Evolutionary conservation across 2,329 filamentous ascomycete genomes (phyloP).

Genomic region (Nemania sp.): DNA sequence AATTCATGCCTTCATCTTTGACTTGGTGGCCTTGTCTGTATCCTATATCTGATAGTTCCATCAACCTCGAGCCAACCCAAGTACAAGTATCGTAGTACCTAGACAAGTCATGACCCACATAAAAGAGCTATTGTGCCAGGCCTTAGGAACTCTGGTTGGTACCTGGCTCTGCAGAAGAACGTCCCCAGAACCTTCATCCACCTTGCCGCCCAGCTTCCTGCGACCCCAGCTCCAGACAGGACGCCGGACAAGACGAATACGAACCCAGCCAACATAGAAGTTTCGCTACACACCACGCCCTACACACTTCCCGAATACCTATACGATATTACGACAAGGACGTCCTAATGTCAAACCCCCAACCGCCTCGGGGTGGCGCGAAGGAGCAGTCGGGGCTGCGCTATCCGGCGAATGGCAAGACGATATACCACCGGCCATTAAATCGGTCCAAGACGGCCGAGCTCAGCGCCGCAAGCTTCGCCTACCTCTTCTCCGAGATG

Average conservation of each 20-base stretch:
- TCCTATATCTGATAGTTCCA: not conserved
- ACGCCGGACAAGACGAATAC: no score
- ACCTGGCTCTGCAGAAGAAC: no score
- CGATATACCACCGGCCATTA: constrained; percentile 94
- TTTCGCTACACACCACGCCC: not conserved
- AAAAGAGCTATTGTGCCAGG: no score
- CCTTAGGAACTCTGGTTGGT: no score
- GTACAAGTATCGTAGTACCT: not conserved
- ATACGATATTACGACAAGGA: constrained; percentile 6
- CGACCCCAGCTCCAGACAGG: no score
- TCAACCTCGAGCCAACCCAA: not conserved
- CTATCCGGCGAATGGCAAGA: constrained; percentile 91
- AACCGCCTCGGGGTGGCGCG: constrained; percentile 50
- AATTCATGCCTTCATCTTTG: not conserved
- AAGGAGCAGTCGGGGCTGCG: constrained; percentile 69
- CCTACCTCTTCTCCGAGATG: constrained; percentile 96
- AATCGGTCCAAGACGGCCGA: constrained; percentile 89
- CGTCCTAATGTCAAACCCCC: constrained; percentile 54
- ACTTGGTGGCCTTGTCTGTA: not conserved
- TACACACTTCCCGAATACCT: not conserved
- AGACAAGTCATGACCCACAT: no score
- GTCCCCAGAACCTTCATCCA: no score
- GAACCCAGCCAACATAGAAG: not conserved
- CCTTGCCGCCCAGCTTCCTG: no score
- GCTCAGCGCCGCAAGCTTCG: constrained; percentile 90